Base-by-base conservation (phyloP, 164 flowering plant genomes). In the Vitis labrusca region DNA sequence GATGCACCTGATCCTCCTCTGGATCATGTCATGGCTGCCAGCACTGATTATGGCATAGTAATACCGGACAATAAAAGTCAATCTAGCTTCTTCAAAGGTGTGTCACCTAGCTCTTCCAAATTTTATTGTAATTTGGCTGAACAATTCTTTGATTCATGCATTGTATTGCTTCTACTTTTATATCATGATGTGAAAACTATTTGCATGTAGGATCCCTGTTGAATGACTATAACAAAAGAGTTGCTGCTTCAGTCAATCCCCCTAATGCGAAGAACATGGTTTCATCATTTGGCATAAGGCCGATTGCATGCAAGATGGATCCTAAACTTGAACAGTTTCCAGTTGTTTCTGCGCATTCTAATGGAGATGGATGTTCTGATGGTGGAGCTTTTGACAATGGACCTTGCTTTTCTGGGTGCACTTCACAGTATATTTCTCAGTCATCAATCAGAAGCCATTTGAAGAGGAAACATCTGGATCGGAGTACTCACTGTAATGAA, bases 321-420 rank as follows among this genome's bases (percentile, higher is more conserved):
- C 17, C 15, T 15, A 50, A 65, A 30, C 69, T 51, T 30, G 65
- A 50, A 12, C 58, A 44, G 30, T 17, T 12, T 48, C 63, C 76
- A 7, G 9, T 72, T 8, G 27, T 57, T 27, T 30, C 71, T 27
- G 12, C 57, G 5, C 32, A 55, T 44, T 72, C 69, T 44, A 9
- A 55, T 44, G 66, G 61, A 11, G 69, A 67, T 27, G 57, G 63
- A 5, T 47, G 30, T 57, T 53, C 69, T 58, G 50, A 17, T 57
- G 10, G 6, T 16, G 76, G 52, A 64, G 12, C 66, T 60, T 55
- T 47, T 48, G 76, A 77, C 7, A 54, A 13, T 56, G 64, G 53
- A n/a, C 37, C 62, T 17, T 12, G 23, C 32, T 37, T 59, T 51
- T 27, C 63, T 62, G 17, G 23, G 9, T 17, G 68, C 32, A 52